Evolutionary conservation across 2,329 filamentous ascomycete genomes (phyloP), one percentile per base, ranked within the genome.

Genomic region (Nothophaeocryptopus gaeumannii): DNA sequence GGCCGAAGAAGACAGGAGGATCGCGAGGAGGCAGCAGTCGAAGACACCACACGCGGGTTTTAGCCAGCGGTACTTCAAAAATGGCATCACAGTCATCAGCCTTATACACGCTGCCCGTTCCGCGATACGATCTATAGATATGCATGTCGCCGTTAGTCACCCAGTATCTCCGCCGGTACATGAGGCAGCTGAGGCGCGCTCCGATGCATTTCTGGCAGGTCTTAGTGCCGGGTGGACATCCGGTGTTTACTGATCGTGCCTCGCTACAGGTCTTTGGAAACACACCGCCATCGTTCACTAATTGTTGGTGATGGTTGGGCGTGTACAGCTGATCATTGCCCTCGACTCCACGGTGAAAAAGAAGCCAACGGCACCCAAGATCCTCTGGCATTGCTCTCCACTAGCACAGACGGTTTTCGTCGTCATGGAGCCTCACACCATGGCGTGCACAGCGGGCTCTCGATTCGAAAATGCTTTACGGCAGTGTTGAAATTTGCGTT

Each of bases 381-480:
- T 66, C 66, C 62, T 65, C 65, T 64, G 58, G 43, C 47, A 34
- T 67, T 57, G 43, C 53, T 69, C 67, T 68, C 59, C 67, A 67
- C 67, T 67, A 55, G 61, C 59, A 64, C 65, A 64, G 65, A 68
- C 65, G 66, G 65, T 67, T 67, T 68, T 65, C 64, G 65, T 67
- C 61, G 60, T 69, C 67, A 68, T 69, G 67, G 65, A 68, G 67
- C 66, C 63, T 59, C 65, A 54, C 64, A 60, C 58, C 56, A 34
- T 58, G 58, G 36, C 39, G 39, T 49, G 44, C 59, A 61, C 56
- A 50, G 60, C 59, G 63, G 63, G 61, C 64, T 67, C 64, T 67
- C 65, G 62, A 67, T 57, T 64, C 61, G 65, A 68, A 67, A 69
- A 68, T 69, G 67, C 67, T 68, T 69, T 66, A 66, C 47, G 64